Base-by-base conservation (phyloP, 1,284 basidiomycete species). In the Schizophyllum commune region DNA sequence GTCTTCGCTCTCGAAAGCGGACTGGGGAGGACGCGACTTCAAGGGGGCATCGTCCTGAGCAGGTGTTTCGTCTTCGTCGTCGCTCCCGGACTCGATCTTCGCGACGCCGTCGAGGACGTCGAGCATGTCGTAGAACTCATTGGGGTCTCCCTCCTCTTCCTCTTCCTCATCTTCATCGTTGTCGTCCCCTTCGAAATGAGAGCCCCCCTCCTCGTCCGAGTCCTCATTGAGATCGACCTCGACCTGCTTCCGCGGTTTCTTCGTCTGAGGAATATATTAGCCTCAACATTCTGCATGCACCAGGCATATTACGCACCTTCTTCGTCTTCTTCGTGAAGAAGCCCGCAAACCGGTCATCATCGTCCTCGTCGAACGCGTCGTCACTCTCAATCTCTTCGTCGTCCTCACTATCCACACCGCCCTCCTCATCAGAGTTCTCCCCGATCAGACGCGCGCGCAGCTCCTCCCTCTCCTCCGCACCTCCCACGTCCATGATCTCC, bases 331-430 rank as follows among this genome's bases (percentile, higher is more conserved):
- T 73, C 5, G 73, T 72, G 61, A 81, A 81, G 62, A 88, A 88
- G 1, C 85, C 89, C 32, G 87, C 85, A 74, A 88, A 93, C 5
- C 82, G 75, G 55, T 94, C 91, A 64, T 89, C 89, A 62, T 94
- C 93, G 66, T 84, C 88, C 67, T 92, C 91, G 65, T 90, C 89
- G 66, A 92, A 91, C 0, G 90, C 90, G 63, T 76, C 88, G 68
- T 91, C 90, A 67, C 86, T 89, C 63, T 91, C 88, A 59, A 92
- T 82, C 64, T 91, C 90, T 67, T 92, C 90, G 65, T 92, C 89
- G 63, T 92, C 90, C 1, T 80, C 87, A 61, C 79, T 83, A 21
- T 77, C 84, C 59, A 90, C 77, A 17, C 39, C 39, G 13, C 39
- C 39, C 60, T 83, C 82, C 52, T 83, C 80, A n/a, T 85, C 83